Base-by-base conservation (phyloP, 305 asterid genomes). In the Plantago coronopus region DNA sequence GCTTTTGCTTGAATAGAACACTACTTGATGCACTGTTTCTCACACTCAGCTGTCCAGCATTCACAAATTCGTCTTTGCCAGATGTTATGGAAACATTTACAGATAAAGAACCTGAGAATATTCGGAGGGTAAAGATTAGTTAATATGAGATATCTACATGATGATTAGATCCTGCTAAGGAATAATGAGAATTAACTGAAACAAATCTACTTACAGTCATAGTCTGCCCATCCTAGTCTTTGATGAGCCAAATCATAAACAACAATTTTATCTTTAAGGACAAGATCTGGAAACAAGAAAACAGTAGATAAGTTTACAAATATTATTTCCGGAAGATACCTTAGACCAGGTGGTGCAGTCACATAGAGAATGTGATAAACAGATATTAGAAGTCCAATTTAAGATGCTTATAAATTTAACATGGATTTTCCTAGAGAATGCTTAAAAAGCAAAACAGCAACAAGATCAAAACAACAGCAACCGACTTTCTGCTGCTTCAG, bases 81-180 rank as follows among this genome's bases (percentile, higher is more conserved):
- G 93, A 83, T 63, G 95, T 83, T 66, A 87, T 72, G 50, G 96
- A 91, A 54, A 91, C 97, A 61, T 89, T 89, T 48, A 91, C 98
- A 2, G 93, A 71, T 53, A 74, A 73, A 10, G 97, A 89, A 76
- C 98, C 98, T 91, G 80, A 46, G 51, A 29, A 16, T 61, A 68
- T 45, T 44, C 27, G n/a, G 18, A 45, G 31, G 18, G 20, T 14
- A 38, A 7, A 43, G 9, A 23, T 15, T 8, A 53, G 17, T 23
- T 23, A 22, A 53, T 31, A 23, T 53, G 40, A 25, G 58, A 23
- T 15, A 12, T 53, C 58, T 7, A 18, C 40, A 2, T 14, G 58
- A 37, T 8, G 40, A 40, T 53, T 25, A 25, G 25, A 14, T 27
- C 31, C 13, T 53, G 38, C 17, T 7, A 23, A 23, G 20, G 4